phyloP scores from a whole-genome alignment of 345 rosid species.

The Lepidium africanum region DNA sequence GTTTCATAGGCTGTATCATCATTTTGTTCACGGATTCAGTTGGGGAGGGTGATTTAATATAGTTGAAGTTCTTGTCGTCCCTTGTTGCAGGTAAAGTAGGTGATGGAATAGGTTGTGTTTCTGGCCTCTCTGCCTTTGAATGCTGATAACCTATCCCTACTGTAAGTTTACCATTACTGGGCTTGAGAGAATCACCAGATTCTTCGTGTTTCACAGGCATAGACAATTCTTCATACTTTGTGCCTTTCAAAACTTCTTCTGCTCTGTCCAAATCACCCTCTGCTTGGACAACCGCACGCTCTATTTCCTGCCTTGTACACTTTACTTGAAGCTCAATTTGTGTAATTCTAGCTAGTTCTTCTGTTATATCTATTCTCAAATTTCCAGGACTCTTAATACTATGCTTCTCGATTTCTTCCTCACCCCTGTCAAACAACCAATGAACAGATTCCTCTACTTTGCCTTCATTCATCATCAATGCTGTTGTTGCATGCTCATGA shows the following conservation, averaged over 20 bases:
- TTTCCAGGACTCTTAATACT: conserved; percentile 35
- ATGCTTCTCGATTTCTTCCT: conserved; percentile 49
- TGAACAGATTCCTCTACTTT: conserved; percentile 79
- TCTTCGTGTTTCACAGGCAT: conserved; percentile 51
- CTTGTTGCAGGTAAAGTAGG: conserved; percentile 41
- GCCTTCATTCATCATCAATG: conserved; percentile 82
- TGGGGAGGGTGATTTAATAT: conserved; percentile 36
- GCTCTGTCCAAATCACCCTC: conserved; percentile 78
- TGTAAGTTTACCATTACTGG: conserved; percentile 29
- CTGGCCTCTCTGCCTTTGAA: conserved; percentile 31
- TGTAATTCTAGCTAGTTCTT: conserved; percentile 69
- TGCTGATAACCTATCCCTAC: conserved; percentile 32
- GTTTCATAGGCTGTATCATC: conserved; percentile 46
- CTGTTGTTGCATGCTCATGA: conserved; percentile 74
- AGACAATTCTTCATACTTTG: conserved; percentile 43
- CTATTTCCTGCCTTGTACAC: conserved; percentile 76
- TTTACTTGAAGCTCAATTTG: conserved; percentile 52
- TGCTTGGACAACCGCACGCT: conserved; percentile 62
- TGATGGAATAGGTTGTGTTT: conserved; percentile 25
- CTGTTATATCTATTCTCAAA: conserved; percentile 76
- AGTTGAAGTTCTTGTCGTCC: conserved; percentile 61
- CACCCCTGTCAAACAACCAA: conserved; percentile 75
- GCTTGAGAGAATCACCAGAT: conserved; percentile 42
- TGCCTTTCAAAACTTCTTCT: conserved; percentile 38
- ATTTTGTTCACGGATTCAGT: conserved; percentile 33